Evolutionary conservation across 306 rosid genomes (phyloP).

Genomic region (Castanospermum australe): DNA sequence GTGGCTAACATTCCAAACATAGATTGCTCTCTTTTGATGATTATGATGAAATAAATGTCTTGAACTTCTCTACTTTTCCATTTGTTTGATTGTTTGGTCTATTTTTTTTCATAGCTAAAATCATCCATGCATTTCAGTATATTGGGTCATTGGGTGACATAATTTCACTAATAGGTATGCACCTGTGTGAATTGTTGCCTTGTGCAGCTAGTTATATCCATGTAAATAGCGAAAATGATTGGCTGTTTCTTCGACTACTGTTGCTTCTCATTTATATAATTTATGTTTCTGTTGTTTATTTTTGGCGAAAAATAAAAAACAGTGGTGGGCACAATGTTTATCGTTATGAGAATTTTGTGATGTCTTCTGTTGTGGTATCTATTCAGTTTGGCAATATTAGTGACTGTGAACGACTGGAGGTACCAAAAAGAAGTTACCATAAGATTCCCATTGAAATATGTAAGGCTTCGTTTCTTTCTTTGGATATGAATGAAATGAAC

Average conservation of each 20-base stretch:
- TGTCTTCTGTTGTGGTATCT: neutral
- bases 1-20: neutral
- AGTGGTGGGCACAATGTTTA: neutral
- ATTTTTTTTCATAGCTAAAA: neutral
- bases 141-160: neutral
- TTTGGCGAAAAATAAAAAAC: neutral
- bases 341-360: neutral
- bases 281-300: neutral
- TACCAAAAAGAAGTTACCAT: neutral
- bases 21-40: neutral
- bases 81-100: neutral
- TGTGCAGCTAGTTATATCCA: neutral
- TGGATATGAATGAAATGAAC: neutral
- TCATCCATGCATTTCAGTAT: neutral
- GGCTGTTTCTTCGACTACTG: neutral
- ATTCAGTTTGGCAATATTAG: neutral
- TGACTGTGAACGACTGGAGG: neutral
- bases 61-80: neutral
- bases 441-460: neutral
- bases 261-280: neutral
- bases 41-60: neutral
- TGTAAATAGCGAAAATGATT: neutral
- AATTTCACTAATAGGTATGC: neutral
- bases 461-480: conserved; percentile 3
- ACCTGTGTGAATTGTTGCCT: neutral